These are phyloP conservation scores for Cystobasidium ongulense DNA, from an alignment of 768 basidiomycete species.

Conservation along the genomic window DNA sequence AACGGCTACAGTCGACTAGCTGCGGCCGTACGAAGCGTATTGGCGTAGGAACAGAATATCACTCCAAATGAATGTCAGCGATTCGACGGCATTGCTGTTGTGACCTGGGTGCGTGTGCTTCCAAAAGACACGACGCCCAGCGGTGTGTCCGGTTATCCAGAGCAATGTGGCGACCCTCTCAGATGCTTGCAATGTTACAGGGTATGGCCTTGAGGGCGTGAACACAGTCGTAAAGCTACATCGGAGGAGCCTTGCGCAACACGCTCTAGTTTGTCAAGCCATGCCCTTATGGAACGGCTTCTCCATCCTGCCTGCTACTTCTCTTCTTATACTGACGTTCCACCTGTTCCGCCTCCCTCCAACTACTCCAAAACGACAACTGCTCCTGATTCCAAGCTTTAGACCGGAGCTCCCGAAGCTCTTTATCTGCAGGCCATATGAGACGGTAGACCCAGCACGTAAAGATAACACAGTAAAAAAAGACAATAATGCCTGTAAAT, in stretches of 20 bases:
- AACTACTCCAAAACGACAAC: constrained; percentile 11
- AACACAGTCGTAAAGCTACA: too few relatives aligned
- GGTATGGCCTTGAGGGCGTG: too few relatives aligned
- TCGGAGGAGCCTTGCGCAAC: too few relatives aligned
- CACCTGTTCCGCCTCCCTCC: neutral
- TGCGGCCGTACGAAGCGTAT: neutral
- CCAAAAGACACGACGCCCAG: too few relatives aligned
- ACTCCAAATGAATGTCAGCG: neutral
- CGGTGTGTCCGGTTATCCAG: too few relatives aligned
- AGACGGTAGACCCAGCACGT: constrained; percentile 2
- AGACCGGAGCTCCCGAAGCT: neutral
- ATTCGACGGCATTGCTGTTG: neutral
- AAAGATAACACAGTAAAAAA: neutral
- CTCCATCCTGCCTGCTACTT: neutral
- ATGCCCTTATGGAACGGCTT: too few relatives aligned
- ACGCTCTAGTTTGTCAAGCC: too few relatives aligned
- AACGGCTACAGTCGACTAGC: too few relatives aligned
- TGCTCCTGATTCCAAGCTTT: constrained; percentile 4
- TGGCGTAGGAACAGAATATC: neutral
- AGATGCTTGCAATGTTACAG: too few relatives aligned
- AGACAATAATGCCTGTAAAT: neutral
- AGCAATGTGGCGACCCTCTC: too few relatives aligned
- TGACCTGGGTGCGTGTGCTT: too few relatives aligned
- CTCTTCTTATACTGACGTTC: neutral
- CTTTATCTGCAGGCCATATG: neutral